Base-by-base conservation (phyloP, 208 protist species). In the Leptomonas pyrrhocoris region DNA sequence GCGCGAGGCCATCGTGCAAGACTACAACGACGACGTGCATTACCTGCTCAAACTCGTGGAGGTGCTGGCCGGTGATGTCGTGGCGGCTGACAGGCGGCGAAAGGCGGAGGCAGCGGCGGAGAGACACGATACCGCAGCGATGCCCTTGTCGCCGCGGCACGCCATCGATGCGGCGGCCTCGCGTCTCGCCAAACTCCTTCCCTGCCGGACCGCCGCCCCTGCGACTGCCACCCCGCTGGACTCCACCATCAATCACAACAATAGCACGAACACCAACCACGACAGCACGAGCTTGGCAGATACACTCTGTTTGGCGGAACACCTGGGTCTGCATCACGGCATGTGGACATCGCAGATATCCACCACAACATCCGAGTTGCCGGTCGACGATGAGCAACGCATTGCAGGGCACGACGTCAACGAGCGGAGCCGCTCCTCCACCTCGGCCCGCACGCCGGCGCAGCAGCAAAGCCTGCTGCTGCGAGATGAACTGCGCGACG, bases 401-500 rank as follows among this genome's bases (percentile, higher is more conserved):
- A n/a, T 15, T 8, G 23, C 60, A 19, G 25, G 21, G 18, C 21
- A 15, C 4, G 55, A 62, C 42, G 21, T 13, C 12, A 12, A 25
- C n/a, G 62, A 50, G 11, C 19, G 21, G 2, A 42, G 43, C 23
- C 9, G 40, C n/a, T 36, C 53, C 25, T 13, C 55, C 1, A 13
- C 21, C 49, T 23, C 50, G 2, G 31, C 31, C 13, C 18, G 21
- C 6, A 58, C 42, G 5, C 30, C 43, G 27, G 13, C 15, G 27
- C 48, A 65, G 18, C 13, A 42, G 19, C 71, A 64, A 13, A 7
- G 27, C 23, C 8, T 65, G 2, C 51, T 76, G 46, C 46, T 76
- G 53, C 71, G 71, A 8, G 71, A 76, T 34, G 71, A 76, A 46
- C 21, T 76, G 48, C 54, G 71, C 11, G 71, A 76, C 27, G 71